Conservation (phyloP, 2,329 filamentous ascomycete genomes). For the Canariomyces notabilis region DNA sequence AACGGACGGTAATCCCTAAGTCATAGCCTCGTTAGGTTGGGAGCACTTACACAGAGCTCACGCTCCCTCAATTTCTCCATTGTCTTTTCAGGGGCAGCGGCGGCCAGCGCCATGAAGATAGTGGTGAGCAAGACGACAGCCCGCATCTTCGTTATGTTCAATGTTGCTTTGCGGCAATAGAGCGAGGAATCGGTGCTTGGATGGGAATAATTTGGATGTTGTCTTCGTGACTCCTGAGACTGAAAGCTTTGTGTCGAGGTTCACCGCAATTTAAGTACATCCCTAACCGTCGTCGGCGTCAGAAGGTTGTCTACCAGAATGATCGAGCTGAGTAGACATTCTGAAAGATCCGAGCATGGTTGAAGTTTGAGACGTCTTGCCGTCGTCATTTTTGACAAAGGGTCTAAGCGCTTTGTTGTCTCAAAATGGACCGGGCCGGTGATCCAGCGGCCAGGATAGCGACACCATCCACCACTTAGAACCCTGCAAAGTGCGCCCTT, state of each 20-base stretch:
- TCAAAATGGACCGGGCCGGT: neutral
- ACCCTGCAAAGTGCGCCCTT: neutral
- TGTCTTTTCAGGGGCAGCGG: constrained; percentile 10
- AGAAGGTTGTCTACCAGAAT: too few relatives aligned
- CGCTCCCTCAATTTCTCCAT: constrained; percentile 8
- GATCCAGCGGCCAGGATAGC: neutral
- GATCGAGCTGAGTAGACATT: too few relatives aligned
- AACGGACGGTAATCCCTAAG: neutral
- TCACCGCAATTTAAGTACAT: too few relatives aligned
- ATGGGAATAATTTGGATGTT: neutral
- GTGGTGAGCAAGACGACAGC: neutral
- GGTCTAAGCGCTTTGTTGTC: neutral
- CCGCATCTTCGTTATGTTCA: constrained; percentile 1
- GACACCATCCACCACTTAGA: neutral
- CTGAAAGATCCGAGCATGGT: neutral
- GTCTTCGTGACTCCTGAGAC: too few relatives aligned
- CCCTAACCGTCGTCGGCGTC: too few relatives aligned
- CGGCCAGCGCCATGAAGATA: neutral
- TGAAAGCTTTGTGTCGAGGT: too few relatives aligned
- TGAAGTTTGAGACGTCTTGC: neutral
- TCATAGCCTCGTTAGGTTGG: neutral
- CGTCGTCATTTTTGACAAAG: neutral
- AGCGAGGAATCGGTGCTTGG: neutral
- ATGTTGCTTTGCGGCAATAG: neutral
- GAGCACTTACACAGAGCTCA: constrained; percentile 7